Evolutionary conservation across 495 filamentous ascomycete species (phyloP), one percentile per base, ranked within the genome.

Genomic region (Pseudevernia furfuracea): DNA sequence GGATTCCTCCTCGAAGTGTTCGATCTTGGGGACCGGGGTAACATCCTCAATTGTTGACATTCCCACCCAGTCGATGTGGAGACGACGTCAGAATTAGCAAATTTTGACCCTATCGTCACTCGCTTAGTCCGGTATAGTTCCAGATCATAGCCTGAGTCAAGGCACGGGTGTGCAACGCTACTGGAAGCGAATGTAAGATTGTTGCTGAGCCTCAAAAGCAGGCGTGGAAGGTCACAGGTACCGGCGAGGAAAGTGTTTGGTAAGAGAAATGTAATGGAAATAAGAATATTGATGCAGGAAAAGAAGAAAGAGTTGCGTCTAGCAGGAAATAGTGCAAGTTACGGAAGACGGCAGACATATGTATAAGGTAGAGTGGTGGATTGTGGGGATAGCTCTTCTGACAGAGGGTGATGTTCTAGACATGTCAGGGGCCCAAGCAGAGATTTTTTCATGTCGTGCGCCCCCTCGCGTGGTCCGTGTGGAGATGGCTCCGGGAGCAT

Each of bases 11-110:
- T 73, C 74, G 23, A 73, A 62, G 12, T 75, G 75, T 67, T 82
- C 80, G 57, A 77, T 68, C 69, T 82, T 82, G 61, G 79, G 79
- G 64, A 77, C 71, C 57, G 75, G 71, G 60, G 70, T 63, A 61
- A 56, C 48, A 52, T 70, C 70, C 9, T 68, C 63, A 36, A 68
- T 30, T 30, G 58, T 62, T 44, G 70, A 71, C 70, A 71, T 71
- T n/a, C 58, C 67, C 62, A 49, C 58, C 49, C 28, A 39, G 36
- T 28, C 19, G 30, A 43, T 39, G 23, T 32, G 25, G 15, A 12
- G 21, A 34, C 7, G 28, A 21, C 30, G 52, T 34, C 30, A 19
- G 7, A 34, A 32, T 34, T 21, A 34, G 30, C 52, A 10, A 55
- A 7, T 15, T 6, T 8, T 34, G 52, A 32, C 10, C 21, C 5